Percentiles rank a stretch among this genome's conserved stretches.
Conservation (phyloP, 495 filamentous ascomycete genomes). For the Xylaria scruposa region DNA sequence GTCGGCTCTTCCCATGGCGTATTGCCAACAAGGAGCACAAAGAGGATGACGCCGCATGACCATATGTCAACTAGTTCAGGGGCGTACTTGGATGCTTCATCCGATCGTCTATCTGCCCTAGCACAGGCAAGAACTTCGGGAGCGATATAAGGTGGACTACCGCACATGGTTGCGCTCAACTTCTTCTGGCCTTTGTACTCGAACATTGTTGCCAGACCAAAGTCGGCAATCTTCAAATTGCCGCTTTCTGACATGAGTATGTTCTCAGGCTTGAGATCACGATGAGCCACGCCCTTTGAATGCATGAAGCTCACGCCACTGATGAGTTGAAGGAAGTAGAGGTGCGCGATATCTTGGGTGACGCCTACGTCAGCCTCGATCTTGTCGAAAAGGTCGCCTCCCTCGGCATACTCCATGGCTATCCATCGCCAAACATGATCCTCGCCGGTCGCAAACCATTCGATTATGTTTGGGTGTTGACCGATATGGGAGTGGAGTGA, state of each 20-base stretch:
- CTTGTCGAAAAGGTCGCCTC: conserved; percentile 98
- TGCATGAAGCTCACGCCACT: conserved; percentile 94
- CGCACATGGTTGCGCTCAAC: conserved; percentile 85
- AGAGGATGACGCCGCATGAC: conserved; percentile 96
- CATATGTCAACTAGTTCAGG: conserved; percentile 91
- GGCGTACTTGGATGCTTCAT: conserved; percentile 72
- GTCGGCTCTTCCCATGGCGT: conserved; percentile 98
- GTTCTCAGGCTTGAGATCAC: conserved; percentile 92
- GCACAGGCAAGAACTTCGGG: conserved; percentile 79
- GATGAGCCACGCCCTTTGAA: conserved; percentile 85
- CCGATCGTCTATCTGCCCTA: conserved; percentile 49
- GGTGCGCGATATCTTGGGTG: conserved; percentile 88
- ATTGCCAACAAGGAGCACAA: conserved; percentile 93
- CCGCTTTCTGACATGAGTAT: conserved; percentile 82
- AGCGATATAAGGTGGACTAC: conserved; percentile 95
- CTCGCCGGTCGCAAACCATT: conserved; percentile 86
- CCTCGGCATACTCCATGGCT: conserved; percentile 95
- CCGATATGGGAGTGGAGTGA: conserved; percentile 86
- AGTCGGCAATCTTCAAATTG: conserved; percentile 95
- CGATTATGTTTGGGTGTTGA: conserved; percentile 90
- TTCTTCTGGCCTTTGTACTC: conserved; percentile 83
- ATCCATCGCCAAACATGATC: conserved; percentile 96
- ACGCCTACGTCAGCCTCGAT: conserved; percentile 97
- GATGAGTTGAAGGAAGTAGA: conserved; percentile 94
- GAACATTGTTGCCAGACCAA: conserved; percentile 93